Percentiles rank a stretch among this genome's conserved stretches.
Evolutionary conservation across 2,329 filamentous ascomycete species (phyloP).

Genomic region (Aspergillus sp.): DNA sequence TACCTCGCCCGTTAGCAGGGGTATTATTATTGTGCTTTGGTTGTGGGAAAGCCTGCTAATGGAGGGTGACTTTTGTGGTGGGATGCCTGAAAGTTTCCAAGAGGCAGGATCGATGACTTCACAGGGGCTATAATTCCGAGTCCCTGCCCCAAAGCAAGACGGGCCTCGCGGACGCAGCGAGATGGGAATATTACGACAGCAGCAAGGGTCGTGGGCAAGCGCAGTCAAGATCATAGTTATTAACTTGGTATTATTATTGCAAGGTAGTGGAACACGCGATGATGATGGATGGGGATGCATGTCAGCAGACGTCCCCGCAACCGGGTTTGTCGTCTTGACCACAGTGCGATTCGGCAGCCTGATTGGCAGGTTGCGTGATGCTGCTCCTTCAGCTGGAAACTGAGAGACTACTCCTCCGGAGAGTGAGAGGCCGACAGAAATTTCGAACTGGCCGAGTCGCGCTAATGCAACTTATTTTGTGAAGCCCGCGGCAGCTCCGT

Average conservation of each 20-base stretch:
- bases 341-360: not conserved
- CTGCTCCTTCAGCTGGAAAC: slow-evolving; percentile 1
- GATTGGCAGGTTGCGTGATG: slow-evolving; percentile 7
- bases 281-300: not conserved
- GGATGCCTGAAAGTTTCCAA: not conserved
- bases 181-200: slow-evolving; percentile 4
- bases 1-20: too few species aligned
- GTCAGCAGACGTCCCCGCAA: slow-evolving; percentile 12
- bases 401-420: not conserved
- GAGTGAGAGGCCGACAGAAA: not conserved
- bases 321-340: not conserved
- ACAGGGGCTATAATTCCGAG: not conserved
- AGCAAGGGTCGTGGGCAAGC: not conserved
- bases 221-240: not conserved
- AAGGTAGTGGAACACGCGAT: not conserved
- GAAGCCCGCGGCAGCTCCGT: slow-evolving; percentile 15
- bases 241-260: not conserved
- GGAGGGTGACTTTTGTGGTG: not conserved
- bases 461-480: slow-evolving; percentile 41
- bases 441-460: slow-evolving; percentile 25
- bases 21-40: not conserved
- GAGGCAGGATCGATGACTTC: not conserved
- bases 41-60: not conserved
- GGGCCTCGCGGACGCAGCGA: too few species aligned
- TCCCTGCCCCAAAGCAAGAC: too few species aligned